Evolutionary conservation across 495 filamentous ascomycete species (phyloP).

Genomic region (Durotheca rogersii): DNA sequence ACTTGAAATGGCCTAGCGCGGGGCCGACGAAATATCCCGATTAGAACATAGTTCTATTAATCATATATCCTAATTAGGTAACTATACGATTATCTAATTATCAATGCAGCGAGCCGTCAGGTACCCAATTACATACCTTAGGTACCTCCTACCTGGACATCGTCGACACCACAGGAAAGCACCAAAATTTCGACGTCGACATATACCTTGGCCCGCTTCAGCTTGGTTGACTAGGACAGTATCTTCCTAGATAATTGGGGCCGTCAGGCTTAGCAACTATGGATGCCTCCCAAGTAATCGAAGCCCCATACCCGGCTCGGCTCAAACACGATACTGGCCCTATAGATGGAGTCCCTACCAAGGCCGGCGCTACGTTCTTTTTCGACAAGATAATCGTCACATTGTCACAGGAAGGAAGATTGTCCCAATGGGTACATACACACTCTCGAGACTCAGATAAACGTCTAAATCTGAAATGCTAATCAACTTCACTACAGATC

Average conservation of each 20-base stretch:
- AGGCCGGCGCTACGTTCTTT: conserved; percentile 70
- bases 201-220: too few relatives aligned
- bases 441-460: neutral
- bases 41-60: too few relatives aligned
- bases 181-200: too few relatives aligned
- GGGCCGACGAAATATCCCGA: too few relatives aligned
- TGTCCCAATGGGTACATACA: conserved; percentile 81
- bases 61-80: too few relatives aligned
- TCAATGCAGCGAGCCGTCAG: too few relatives aligned
- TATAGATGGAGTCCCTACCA: conserved; percentile 68
- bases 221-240: too few relatives aligned
- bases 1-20: conserved; percentile 26
- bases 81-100: too few relatives aligned
- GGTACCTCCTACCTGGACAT: neutral
- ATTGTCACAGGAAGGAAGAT: conserved; percentile 77
- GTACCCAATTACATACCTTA: too few relatives aligned
- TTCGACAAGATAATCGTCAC: conserved; percentile 92
- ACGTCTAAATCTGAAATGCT: neutral
- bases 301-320: conserved; percentile 70
- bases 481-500: conserved; percentile 57
- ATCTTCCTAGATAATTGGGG: too few relatives aligned
- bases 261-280: conserved; percentile 17
- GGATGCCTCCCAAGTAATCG: conserved; percentile 22
- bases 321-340: conserved; percentile 65
- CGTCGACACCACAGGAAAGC: neutral